phyloP scores from a whole-genome alignment of 495 filamentous ascomycete species.

The Darksidea phi region DNA sequence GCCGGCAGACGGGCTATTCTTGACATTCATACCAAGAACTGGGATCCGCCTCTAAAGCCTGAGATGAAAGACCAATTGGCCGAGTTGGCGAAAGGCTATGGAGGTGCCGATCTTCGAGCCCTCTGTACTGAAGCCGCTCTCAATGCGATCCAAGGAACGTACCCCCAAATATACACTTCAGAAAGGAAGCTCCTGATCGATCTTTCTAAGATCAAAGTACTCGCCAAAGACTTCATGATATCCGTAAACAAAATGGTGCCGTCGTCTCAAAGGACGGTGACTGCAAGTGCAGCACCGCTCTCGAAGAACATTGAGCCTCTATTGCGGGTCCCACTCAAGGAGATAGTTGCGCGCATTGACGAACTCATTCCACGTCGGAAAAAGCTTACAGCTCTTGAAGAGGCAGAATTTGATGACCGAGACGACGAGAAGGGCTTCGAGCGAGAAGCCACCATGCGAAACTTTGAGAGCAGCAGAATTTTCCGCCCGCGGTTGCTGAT shows the following conservation, averaged over 20 bases:
- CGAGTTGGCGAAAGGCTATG: slow-evolving; percentile 89
- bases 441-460: slow-evolving; percentile 76
- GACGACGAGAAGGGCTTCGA: slow-evolving; percentile 75
- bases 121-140: slow-evolving; percentile 96
- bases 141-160: slow-evolving; percentile 94
- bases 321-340: slow-evolving; percentile 65
- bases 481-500: slow-evolving; percentile 87
- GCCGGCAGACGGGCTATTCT: slow-evolving; percentile 79
- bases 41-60: slow-evolving; percentile 72
- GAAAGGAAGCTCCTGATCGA: slow-evolving; percentile 88
- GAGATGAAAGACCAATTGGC: slow-evolving; percentile 82
- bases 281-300: slow-evolving; percentile 75
- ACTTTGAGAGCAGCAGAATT: slow-evolving; percentile 84
- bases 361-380: slow-evolving; percentile 79
- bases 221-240: slow-evolving; percentile 93
- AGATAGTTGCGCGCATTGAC: slow-evolving; percentile 65
- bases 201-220: slow-evolving; percentile 74
- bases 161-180: slow-evolving; percentile 92
- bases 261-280: slow-evolving; percentile 83
- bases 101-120: slow-evolving; percentile 89
- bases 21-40: slow-evolving; percentile 92
- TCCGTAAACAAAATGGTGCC: slow-evolving; percentile 94
- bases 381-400: slow-evolving; percentile 82
- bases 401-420: slow-evolving; percentile 89
- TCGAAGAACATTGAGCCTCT: slow-evolving; percentile 78